Evolutionary conservation across 2,329 filamentous ascomycete species (phyloP).

Genomic region (Microcera coccophila): DNA sequence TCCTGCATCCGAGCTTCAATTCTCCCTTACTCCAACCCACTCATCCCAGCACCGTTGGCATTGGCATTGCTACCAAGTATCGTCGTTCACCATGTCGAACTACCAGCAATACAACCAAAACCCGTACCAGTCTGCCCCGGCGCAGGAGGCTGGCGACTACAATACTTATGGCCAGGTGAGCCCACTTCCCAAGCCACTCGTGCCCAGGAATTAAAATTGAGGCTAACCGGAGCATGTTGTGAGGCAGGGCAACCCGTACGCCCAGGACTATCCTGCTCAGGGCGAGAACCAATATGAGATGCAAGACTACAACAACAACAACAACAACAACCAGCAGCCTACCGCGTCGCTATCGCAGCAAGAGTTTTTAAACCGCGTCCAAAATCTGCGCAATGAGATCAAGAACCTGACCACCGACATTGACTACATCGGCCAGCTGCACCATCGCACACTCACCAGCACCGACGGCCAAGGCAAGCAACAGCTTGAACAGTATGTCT

Average conservation of each 20-base stretch:
- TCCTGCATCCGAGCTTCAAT: constrained; percentile 4
- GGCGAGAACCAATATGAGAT: constrained; percentile 50
- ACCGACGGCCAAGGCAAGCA: constrained; percentile 54
- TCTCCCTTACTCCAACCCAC: constrained; percentile 13
- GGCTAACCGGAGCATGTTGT: neutral
- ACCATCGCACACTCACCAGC: constrained; percentile 67
- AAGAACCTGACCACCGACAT: constrained; percentile 63
- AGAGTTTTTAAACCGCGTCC: constrained; percentile 66
- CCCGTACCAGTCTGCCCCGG: constrained; percentile 56
- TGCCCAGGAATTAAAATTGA: neutral
- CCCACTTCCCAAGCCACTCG: constrained; percentile 12
- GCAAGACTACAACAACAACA: constrained; percentile 45
- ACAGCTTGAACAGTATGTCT: constrained; percentile 63
- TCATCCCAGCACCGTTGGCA: constrained; percentile 3
- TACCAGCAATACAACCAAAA: constrained; percentile 61
- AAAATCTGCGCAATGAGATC: constrained; percentile 65
- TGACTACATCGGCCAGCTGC: constrained; percentile 62
- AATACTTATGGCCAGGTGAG: constrained; percentile 44
- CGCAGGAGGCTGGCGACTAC: constrained; percentile 46
- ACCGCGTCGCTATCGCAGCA: constrained; percentile 50
- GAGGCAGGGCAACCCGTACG: constrained; percentile 31
- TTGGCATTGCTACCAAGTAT: constrained; percentile 21
- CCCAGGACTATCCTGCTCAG: constrained; percentile 23
- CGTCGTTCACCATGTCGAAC: constrained; percentile 50
- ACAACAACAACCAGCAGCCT: constrained; percentile 24